Evolutionary conservation across 2,329 filamentous ascomycete genomes (phyloP).

Genomic region (Rhynchosporium agropyri): DNA sequence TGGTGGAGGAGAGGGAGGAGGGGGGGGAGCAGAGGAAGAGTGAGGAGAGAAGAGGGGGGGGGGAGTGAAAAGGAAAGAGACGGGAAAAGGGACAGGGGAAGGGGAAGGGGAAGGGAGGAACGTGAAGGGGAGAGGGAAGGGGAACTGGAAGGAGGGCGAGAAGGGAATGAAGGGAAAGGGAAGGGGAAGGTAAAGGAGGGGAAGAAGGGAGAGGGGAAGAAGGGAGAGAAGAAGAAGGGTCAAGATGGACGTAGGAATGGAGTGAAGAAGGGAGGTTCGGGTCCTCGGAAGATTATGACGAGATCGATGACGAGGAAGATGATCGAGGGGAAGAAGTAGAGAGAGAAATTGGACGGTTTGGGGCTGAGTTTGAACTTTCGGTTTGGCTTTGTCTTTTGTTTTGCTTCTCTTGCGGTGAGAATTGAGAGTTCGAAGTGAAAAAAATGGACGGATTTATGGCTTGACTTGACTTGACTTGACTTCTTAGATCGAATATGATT

Average conservation of each 20-base stretch:
- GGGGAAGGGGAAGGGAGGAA: no score
- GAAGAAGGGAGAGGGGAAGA: neutral
- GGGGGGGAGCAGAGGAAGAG: no score
- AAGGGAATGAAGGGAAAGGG: neutral
- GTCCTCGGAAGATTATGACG: neutral
- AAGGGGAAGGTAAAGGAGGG: neutral
- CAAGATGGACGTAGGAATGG: neutral
- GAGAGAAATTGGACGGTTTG: neutral
- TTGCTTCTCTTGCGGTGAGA: no score
- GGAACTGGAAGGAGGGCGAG: neutral
- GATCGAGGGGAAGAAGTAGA: neutral
- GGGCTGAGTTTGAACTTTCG: neutral
- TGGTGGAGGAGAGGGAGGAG: no score
- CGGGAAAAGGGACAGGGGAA: no score
- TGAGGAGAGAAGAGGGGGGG: no score
- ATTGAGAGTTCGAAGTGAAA: neutral
- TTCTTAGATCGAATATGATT: no score
- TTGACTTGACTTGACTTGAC: no score
- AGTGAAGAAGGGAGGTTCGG: neutral
- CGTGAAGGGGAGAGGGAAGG: no score
- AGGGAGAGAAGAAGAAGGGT: neutral
- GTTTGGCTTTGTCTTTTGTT: no score
- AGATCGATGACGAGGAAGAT: conserved; percentile 3
- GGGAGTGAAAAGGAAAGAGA: no score
- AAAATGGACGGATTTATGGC: no score